Percentiles rank a stretch among this genome's conserved stretches.
These are phyloP conservation scores for Piedraia hortae DNA, from an alignment of 2,329 filamentous ascomycete species.

Conservation along the genomic window DNA sequence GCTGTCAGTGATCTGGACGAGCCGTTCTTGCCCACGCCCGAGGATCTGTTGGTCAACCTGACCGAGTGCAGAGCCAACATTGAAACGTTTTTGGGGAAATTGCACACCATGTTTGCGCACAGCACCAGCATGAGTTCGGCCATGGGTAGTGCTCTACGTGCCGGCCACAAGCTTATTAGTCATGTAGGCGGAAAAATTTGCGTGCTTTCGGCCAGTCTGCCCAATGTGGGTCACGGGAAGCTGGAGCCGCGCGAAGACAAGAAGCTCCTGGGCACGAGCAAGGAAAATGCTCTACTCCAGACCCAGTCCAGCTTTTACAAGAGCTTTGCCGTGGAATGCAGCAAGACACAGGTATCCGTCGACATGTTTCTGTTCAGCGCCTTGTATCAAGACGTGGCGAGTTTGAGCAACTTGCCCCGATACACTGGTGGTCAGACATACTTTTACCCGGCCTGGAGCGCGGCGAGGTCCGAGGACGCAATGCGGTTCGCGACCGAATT, in stretches of 20 bases:
- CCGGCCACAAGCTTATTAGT: slow-evolving; percentile 86
- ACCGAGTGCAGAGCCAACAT: slow-evolving; percentile 75
- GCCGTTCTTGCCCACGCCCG: slow-evolving; percentile 81
- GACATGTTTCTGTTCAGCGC: slow-evolving; percentile 96
- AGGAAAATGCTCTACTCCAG: slow-evolving; percentile 66
- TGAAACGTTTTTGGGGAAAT: slow-evolving; percentile 66
- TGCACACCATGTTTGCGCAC: slow-evolving; percentile 91
- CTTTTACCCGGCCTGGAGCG: slow-evolving; percentile 97
- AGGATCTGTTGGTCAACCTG: slow-evolving; percentile 69
- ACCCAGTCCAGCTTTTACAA: slow-evolving; percentile 96
- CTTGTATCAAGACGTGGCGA: slow-evolving; percentile 91
- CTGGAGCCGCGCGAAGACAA: slow-evolving; percentile 89
- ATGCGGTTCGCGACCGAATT: slow-evolving; percentile 96
- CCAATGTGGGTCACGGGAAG: slow-evolving; percentile 71
- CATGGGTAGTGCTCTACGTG: slow-evolving; percentile 78
- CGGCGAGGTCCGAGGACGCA: slow-evolving; percentile 73
- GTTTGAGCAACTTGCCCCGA: slow-evolving; percentile 74
- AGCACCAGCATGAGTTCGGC: slow-evolving; percentile 74
- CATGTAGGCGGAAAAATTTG: slow-evolving; percentile 85
- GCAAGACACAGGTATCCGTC: slow-evolving; percentile 93
- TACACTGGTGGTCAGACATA: slow-evolving; percentile 96
- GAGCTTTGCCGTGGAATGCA: slow-evolving; percentile 94
- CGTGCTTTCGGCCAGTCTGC: slow-evolving; percentile 67
- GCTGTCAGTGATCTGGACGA: slow-evolving; percentile 93
- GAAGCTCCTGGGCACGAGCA: slow-evolving; percentile 77